Conservation (phyloP, 2,329 filamentous ascomycete species). For the Fusarium avenaceum region DNA sequence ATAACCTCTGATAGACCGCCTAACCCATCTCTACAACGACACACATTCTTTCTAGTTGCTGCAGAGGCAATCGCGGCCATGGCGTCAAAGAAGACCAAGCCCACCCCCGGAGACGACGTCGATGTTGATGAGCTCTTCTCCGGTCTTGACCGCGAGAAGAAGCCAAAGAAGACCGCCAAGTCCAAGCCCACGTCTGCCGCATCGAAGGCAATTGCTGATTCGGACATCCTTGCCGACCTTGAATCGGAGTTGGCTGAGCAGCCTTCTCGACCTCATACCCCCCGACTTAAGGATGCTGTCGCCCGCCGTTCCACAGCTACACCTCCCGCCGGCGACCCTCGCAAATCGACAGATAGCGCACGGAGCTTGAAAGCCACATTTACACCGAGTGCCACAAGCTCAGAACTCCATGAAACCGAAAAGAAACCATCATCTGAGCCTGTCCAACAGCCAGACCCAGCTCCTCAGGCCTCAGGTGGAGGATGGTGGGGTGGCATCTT, state of each 20-base stretch:
- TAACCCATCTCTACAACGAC: not conserved
- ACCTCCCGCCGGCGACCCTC: constrained; percentile 69
- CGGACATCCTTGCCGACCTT: constrained; percentile 89
- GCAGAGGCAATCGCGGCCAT: constrained; percentile 57
- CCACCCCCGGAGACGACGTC: constrained; percentile 66
- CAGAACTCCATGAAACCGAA: constrained; percentile 70
- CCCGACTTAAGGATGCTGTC: constrained; percentile 71
- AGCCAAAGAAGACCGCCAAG: constrained; percentile 64
- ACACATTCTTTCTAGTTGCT: not conserved
- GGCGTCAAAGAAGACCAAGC: constrained; percentile 72
- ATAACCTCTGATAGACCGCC: constrained; percentile 3
- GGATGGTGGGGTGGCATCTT: constrained; percentile 92
- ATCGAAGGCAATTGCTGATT: constrained; percentile 65
- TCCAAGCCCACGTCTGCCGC: constrained; percentile 64
- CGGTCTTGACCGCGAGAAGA: constrained; percentile 68
- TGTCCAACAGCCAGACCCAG: constrained; percentile 50
- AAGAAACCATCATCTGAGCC: constrained; percentile 65
- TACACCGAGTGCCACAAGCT: constrained; percentile 76
- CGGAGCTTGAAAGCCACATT: constrained; percentile 79
- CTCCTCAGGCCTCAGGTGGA: constrained; percentile 64
- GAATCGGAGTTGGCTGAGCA: constrained; percentile 79
- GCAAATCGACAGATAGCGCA: constrained; percentile 84
- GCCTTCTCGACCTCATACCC: constrained; percentile 84
- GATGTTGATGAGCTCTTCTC: constrained; percentile 76
- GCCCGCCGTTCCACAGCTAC: constrained; percentile 62